Evolutionary conservation across 129 eudicot species (phyloP).

Genomic region (Tagetes erecta): DNA sequence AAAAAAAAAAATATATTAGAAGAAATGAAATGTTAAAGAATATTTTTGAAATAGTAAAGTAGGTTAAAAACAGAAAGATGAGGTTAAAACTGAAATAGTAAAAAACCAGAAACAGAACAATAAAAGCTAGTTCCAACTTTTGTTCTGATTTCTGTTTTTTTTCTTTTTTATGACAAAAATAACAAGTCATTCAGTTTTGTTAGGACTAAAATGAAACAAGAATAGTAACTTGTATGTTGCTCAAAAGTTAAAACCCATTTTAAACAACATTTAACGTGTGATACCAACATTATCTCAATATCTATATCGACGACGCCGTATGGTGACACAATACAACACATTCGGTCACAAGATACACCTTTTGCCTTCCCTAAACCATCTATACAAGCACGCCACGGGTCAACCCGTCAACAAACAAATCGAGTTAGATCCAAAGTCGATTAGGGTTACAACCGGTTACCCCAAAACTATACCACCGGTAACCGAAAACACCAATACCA

Average conservation of each 20-base stretch:
- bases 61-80: no score
- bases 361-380: slow-evolving; percentile 28
- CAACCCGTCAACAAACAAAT: slow-evolving; percentile 18
- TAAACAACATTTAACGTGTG: slow-evolving; percentile 22
- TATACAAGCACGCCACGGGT: slow-evolving; percentile 29
- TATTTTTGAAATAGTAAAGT: no score
- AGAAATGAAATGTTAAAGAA: no score
- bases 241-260: neutral
- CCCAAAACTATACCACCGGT: slow-evolving; percentile 26
- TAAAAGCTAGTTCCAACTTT: no score
- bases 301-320: neutral
- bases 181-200: neutral
- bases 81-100: no score
- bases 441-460: slow-evolving; percentile 23
- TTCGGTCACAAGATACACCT: slow-evolving; percentile 19
- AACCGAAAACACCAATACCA: slow-evolving; percentile 15
- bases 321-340: slow-evolving; percentile 15
- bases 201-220: neutral
- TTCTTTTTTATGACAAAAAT: neutral
- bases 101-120: no score
- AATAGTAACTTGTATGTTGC: neutral
- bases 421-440: slow-evolving; percentile 23
- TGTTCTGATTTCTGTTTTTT: neutral
- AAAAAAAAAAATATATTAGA: no score
- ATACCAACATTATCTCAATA: slow-evolving; percentile 13